Base-by-base conservation (phyloP, 2,329 filamentous ascomycete genomes). In the Clonostachys chloroleuca region DNA sequence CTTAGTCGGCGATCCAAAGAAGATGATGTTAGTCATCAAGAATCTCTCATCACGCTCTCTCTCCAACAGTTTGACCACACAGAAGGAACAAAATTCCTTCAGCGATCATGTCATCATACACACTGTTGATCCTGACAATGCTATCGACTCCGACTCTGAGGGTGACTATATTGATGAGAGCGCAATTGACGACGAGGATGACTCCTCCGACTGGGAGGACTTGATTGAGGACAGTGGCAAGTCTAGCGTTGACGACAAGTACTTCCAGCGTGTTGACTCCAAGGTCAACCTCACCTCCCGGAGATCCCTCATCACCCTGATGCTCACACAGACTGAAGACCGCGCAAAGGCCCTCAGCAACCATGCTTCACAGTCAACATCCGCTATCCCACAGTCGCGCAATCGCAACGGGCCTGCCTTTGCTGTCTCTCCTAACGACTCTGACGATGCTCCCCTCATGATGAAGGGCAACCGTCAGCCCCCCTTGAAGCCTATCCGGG, bases 211-310 rank as follows among this genome's bases (percentile, higher is more conserved):
- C 46, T 80, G 81, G 73, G 76, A 86, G 59, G 74, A 80, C 58
- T 89, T 86, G 0, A 81, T 88, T 18, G 87, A 88, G 51, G 89
- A 95, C 56, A 94, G 87, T 61, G 87, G 85, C 48, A 87, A 88
- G 55, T 89, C 89, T 2, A 95, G 89, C 61, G 78, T 91, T 45
- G 88, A 94, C 51, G 87, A 94, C 51, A 84, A 82, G 59, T 76
- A 90, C 57, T 99, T 99, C 77, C 84, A 92, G 65, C 87, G 94
- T 9, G 90, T 97, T 43, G 89, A 96, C 64, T 96, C 92, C 39
- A 84, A 84, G 64, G 83, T 85, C 8, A 89, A 96, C 60, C 75
- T 97, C 24, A 86, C 87, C 3, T 95, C 92, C 2, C 84, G 89
- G 43, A 86, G 87, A 44, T 97, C 92, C 3, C 80, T 97, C 39